These are phyloP conservation scores for Colletotrichum magnum DNA, from an alignment of 2,329 filamentous ascomycete species.

Conservation along the genomic window DNA sequence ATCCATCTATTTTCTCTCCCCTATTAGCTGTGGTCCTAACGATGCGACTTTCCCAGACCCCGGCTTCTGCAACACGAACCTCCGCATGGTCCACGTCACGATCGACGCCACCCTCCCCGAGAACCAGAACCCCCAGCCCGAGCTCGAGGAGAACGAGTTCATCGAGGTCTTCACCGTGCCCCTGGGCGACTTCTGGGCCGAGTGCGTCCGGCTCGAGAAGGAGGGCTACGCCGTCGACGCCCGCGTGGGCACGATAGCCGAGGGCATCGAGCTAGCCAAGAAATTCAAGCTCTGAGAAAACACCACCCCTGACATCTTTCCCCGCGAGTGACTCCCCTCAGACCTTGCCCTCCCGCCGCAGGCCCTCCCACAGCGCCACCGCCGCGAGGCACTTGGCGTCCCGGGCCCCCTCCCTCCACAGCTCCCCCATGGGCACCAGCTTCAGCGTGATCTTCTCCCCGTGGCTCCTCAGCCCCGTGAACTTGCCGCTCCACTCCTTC, in stretches of 20 bases:
- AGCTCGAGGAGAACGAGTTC: slow-evolving; percentile 85
- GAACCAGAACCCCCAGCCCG: slow-evolving; percentile 77
- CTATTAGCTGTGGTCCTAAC: not conserved
- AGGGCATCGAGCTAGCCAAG: slow-evolving; percentile 82
- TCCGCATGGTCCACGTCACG: slow-evolving; percentile 79
- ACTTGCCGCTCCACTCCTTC: slow-evolving; percentile 67
- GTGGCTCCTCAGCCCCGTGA: slow-evolving; percentile 70
- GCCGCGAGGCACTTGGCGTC: slow-evolving; percentile 74
- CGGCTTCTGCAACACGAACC: slow-evolving; percentile 77
- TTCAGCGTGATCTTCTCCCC: slow-evolving; percentile 75
- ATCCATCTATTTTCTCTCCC: not conserved
- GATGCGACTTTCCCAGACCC: slow-evolving; percentile 58
- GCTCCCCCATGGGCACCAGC: slow-evolving; percentile 67
- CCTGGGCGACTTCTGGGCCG: slow-evolving; percentile 73
- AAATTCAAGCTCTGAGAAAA: slow-evolving; percentile 58
- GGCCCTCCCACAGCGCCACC: slow-evolving; percentile 70
- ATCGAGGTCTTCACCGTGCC: slow-evolving; percentile 84
- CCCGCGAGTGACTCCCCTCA: too few relatives aligned
- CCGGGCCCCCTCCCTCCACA: slow-evolving; percentile 70
- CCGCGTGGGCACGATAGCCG: slow-evolving; percentile 81
- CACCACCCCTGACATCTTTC: not conserved
- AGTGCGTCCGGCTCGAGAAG: slow-evolving; percentile 75
- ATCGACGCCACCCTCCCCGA: slow-evolving; percentile 78
- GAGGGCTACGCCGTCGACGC: slow-evolving; percentile 86
- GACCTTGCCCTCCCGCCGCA: slow-evolving; percentile 63